Evolutionary conservation across 257 asterid genomes (phyloP).

Genomic region (Haberlea rhodopensis): DNA sequence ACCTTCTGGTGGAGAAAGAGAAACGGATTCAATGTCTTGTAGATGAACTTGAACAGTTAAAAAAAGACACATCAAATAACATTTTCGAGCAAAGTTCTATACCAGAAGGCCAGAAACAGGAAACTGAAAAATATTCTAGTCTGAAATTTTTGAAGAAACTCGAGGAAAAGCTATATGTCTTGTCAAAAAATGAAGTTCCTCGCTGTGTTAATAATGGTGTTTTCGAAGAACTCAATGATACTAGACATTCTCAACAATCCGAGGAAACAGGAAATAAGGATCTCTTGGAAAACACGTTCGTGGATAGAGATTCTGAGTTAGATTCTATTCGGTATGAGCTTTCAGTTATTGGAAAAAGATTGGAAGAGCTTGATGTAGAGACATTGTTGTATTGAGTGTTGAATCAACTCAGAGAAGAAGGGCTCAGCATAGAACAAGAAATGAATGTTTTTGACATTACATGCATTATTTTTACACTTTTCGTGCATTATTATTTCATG

Average conservation of each 20-base stretch:
- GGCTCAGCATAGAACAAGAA: slow-evolving; percentile 30
- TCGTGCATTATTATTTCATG: too few species aligned
- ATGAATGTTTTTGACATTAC: slow-evolving; percentile 3
- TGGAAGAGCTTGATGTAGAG: slow-evolving; percentile 48
- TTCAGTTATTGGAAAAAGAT: slow-evolving; percentile 37
- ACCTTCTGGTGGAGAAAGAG: slow-evolving; percentile 58
- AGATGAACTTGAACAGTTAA: slow-evolving; percentile 46
- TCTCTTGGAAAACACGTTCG: slow-evolving; percentile 18
- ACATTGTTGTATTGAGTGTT: slow-evolving; percentile 40
- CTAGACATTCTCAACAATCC: slow-evolving; percentile 23
- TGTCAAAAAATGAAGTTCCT: slow-evolving; percentile 30
- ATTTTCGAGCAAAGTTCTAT: slow-evolving; percentile 28
- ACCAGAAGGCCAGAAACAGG: slow-evolving; percentile 18
- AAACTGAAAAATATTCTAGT: slow-evolving; percentile 38
- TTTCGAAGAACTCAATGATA: slow-evolving; percentile 8
- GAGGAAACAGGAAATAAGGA: slow-evolving; percentile 23
- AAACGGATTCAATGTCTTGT: slow-evolving; percentile 49
- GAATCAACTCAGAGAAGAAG: slow-evolving; percentile 44
- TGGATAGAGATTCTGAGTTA: slow-evolving; percentile 27
- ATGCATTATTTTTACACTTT: too few species aligned
- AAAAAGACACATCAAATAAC: slow-evolving; percentile 27
- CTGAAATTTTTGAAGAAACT: slow-evolving; percentile 36
- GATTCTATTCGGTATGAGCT: slow-evolving; percentile 40
- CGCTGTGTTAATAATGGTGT: slow-evolving; percentile 18
- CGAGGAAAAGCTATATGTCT: slow-evolving; percentile 38